These are phyloP conservation scores for Mycena kentingensis DNA, from an alignment of 768 basidiomycete species.

Conservation along the genomic window DNA sequence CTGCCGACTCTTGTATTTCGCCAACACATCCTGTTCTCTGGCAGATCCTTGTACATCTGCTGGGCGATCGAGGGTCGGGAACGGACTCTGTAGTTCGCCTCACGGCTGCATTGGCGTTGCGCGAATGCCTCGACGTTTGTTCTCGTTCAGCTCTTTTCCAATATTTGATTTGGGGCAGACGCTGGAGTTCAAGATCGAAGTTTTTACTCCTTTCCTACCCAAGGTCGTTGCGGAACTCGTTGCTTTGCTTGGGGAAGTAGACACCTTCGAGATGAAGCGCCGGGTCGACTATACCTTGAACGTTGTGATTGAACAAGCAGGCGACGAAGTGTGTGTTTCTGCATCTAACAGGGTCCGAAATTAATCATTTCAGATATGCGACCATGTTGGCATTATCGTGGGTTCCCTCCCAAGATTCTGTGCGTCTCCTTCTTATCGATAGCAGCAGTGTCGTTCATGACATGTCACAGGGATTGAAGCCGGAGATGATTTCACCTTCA, in stretches of 20 bases:
- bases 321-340: constrained; percentile 35
- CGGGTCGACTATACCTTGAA: constrained; percentile 72
- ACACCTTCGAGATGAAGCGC: constrained; percentile 76
- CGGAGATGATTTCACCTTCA: constrained; percentile 71
- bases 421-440: constrained; percentile 38
- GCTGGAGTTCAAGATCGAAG: constrained; percentile 57
- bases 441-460: constrained; percentile 9
- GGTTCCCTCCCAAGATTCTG: constrained; percentile 72
- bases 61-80: constrained; percentile 67
- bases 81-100: constrained; percentile 86
- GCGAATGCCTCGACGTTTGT: constrained; percentile 84
- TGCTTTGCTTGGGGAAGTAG: constrained; percentile 68
- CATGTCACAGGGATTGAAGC: constrained; percentile 61
- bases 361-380: constrained; percentile 55
- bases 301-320: constrained; percentile 62
- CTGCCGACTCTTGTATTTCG: constrained; percentile 58
- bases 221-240: constrained; percentile 65
- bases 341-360: not conserved
- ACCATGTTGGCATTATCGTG: constrained; percentile 61
- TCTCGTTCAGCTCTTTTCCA: not conserved
- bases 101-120: constrained; percentile 77
- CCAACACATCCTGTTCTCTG: constrained; percentile 69
- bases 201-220: constrained; percentile 72
- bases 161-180: constrained; percentile 44
- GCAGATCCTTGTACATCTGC: constrained; percentile 77